phyloP scores from a whole-genome alignment of 257 asterid genomes.

The Nicotiana knightiana region DNA sequence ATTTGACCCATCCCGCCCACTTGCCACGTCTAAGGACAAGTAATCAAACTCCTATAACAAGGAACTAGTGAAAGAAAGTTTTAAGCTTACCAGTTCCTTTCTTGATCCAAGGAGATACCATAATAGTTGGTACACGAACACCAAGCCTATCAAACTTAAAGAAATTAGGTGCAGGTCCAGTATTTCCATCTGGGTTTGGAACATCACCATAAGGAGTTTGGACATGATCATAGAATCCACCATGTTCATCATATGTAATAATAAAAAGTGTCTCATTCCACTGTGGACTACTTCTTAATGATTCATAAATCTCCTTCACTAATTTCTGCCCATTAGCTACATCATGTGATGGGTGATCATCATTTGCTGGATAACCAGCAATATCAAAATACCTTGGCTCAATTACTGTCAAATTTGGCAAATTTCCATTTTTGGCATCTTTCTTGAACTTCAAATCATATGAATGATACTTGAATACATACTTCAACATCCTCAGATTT shows the following conservation, averaged over 20 bases:
- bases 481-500: constrained; percentile 68
- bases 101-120: constrained; percentile 94
- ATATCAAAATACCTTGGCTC: constrained; percentile 81
- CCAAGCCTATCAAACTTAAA: constrained; percentile 87
- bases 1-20: too few relatives aligned
- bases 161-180: constrained; percentile 73
- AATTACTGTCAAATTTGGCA: constrained; percentile 59
- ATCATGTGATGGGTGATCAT: constrained; percentile 85
- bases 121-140: constrained; percentile 81
- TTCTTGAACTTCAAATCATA: constrained; percentile 54
- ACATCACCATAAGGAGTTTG: constrained; percentile 51
- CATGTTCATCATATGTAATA: constrained; percentile 75
- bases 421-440: constrained; percentile 58
- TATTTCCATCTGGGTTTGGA: constrained; percentile 80
- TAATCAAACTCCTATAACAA: neutral
- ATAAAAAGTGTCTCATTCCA: constrained; percentile 70
- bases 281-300: constrained; percentile 61
- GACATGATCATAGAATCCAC: constrained; percentile 86
- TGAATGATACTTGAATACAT: constrained; percentile 49
- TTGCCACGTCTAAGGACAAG: too few relatives aligned
- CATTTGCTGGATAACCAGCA: constrained; percentile 55
- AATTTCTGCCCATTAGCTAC: constrained; percentile 71
- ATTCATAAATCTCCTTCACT: constrained; percentile 76
- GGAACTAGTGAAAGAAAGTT: neutral
- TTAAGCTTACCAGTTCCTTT: constrained; percentile 60